Percentiles rank a stretch among this genome's conserved stretches.
Evolutionary conservation across 2,329 filamentous ascomycete genomes (phyloP).

Genomic region (Torrubiella hemipterigena): DNA sequence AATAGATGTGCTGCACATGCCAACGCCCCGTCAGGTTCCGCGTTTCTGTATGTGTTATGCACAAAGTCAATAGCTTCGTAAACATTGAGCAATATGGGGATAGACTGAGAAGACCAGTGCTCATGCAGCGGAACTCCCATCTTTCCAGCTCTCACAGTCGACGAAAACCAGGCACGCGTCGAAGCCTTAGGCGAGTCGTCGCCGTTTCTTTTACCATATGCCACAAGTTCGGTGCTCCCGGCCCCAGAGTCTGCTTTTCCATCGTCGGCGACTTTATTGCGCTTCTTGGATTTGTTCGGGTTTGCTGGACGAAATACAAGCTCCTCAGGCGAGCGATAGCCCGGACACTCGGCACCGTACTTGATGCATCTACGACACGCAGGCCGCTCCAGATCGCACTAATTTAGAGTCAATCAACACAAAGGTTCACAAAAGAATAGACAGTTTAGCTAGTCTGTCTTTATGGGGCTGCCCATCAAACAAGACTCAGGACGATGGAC

Average conservation of each 20-base stretch:
- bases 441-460: background rate
- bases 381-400: slow-evolving; percentile 28
- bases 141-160: too few species aligned
- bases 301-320: slow-evolving; percentile 25
- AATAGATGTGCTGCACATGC: slow-evolving; percentile 27
- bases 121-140: too few species aligned
- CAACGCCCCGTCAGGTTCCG: slow-evolving; percentile 19
- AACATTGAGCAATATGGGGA: slow-evolving; percentile 25
- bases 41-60: slow-evolving; percentile 14
- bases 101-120: slow-evolving; percentile 25
- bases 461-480: too few species aligned
- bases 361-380: slow-evolving; percentile 26
- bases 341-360: slow-evolving; percentile 25
- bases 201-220: too few species aligned
- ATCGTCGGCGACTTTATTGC: too few species aligned
- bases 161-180: background rate
- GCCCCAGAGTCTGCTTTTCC: too few species aligned
- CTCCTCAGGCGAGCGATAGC: slow-evolving; percentile 25
- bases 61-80: slow-evolving; percentile 24
- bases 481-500: slow-evolving; percentile 9
- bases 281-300: slow-evolving; percentile 15
- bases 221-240: slow-evolving; percentile 6
- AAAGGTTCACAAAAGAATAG: background rate
- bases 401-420: slow-evolving; percentile 3
- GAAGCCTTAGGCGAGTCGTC: too few species aligned